These are phyloP conservation scores for Globisporangium irregulare DNA, from an alignment of 352 stramenopile genomes.

Conservation along the genomic window DNA sequence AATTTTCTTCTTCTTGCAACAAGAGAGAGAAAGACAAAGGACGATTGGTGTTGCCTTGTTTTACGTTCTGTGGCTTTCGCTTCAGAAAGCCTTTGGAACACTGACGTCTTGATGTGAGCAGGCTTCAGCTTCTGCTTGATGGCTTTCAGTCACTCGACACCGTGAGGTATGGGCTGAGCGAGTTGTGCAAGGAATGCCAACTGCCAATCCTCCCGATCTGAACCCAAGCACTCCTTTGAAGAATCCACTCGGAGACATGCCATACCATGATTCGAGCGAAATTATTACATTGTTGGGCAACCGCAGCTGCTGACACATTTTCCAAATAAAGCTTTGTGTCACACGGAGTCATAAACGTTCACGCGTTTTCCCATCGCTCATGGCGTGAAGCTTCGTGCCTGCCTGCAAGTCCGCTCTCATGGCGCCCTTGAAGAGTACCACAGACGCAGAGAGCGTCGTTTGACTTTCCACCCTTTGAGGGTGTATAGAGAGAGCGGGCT, in stretches of 20 bases:
- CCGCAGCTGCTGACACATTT: background rate
- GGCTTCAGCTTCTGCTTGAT: background rate
- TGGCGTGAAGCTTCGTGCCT: background rate
- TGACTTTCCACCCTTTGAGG: background rate
- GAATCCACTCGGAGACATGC: background rate
- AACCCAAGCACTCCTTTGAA: background rate
- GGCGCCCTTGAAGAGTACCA: background rate
- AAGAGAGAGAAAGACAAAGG: background rate
- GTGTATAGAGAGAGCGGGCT: background rate
- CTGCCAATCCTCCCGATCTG: background rate
- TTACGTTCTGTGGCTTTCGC: background rate
- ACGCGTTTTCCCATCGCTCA: background rate
- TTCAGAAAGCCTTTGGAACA: background rate
- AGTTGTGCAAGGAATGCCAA: background rate
- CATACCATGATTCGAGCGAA: background rate
- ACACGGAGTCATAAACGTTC: background rate
- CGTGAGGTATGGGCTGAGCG: background rate
- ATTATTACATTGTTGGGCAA: background rate
- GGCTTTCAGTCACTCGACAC: background rate
- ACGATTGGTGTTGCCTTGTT: background rate
- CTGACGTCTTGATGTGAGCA: background rate
- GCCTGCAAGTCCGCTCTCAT: background rate
- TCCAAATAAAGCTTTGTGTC: background rate
- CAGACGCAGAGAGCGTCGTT: background rate
- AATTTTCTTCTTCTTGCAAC: conserved; percentile 7